Evolutionary conservation across 208 protist genomes (phyloP).

Genomic region (Crithidia sp.): DNA sequence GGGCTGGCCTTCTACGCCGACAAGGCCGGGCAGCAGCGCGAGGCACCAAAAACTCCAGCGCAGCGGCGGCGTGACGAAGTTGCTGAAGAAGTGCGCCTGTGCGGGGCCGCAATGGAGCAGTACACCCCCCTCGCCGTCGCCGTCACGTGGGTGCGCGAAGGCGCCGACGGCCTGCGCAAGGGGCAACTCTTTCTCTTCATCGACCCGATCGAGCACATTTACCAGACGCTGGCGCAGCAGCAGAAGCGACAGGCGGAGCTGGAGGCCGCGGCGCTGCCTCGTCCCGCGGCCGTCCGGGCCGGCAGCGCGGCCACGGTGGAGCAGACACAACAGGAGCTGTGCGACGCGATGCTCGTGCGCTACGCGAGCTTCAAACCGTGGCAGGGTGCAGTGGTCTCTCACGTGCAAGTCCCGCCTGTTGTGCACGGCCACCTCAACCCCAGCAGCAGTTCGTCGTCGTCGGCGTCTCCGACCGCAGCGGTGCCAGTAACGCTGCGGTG

Average conservation of each 20-base stretch:
- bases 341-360: slow-evolving; percentile 45
- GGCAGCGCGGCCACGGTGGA: slow-evolving; percentile 37
- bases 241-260: slow-evolving; percentile 26
- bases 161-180: slow-evolving; percentile 25
- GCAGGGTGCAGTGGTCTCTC: slow-evolving; percentile 48
- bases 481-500: slow-evolving; percentile 65
- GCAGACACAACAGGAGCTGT: slow-evolving; percentile 55
- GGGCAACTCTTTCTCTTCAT: slow-evolving; percentile 80
- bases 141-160: slow-evolving; percentile 63
- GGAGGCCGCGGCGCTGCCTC: slow-evolving; percentile 20
- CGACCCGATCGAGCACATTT: slow-evolving; percentile 64
- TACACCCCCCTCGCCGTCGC: slow-evolving; percentile 75
- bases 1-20: slow-evolving; percentile 79
- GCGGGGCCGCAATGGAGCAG: slow-evolving; percentile 51
- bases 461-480: slow-evolving; percentile 21
- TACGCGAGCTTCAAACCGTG: slow-evolving; percentile 49
- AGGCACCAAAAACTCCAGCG: slow-evolving; percentile 17
- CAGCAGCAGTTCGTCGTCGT: neutral
- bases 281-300: neutral
- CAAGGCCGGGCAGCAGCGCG: slow-evolving; percentile 43
- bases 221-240: slow-evolving; percentile 31
- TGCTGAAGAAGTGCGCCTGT: slow-evolving; percentile 33
- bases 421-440: slow-evolving; percentile 34
- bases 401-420: slow-evolving; percentile 31
- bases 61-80: slow-evolving; percentile 37